phyloP scores from a whole-genome alignment of 208 protist species.

The Acanthamoeba comandoni region DNA sequence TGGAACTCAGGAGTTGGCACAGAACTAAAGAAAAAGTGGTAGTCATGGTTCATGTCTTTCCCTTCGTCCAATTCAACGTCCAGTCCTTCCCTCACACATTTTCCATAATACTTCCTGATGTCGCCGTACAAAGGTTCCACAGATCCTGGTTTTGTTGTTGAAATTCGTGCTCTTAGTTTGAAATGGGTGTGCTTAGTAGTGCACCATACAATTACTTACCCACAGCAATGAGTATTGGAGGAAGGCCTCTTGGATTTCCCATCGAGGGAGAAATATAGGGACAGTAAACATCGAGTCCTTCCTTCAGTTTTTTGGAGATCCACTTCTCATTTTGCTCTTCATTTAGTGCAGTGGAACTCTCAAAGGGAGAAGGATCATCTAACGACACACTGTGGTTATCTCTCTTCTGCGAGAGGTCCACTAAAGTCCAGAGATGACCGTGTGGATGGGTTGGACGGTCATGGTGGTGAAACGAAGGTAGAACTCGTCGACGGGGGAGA shows the following conservation, averaged over 20 bases:
- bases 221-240: background rate
- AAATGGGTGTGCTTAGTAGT: background rate
- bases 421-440: too few relatives aligned
- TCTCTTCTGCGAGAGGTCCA: too few relatives aligned
- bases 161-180: too few relatives aligned
- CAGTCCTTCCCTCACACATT: background rate
- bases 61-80: slow-evolving; percentile 1
- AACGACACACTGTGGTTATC: too few relatives aligned
- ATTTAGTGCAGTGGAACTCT: too few relatives aligned
- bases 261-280: slow-evolving; percentile 23
- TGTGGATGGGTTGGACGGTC: too few relatives aligned
- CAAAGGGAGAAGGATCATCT: too few relatives aligned
- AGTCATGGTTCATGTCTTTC: slow-evolving; percentile 63
- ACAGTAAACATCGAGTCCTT: slow-evolving; percentile 8
- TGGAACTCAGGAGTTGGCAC: too few relatives aligned
- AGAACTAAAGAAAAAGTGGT: slow-evolving; percentile 7
- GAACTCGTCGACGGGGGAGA: too few relatives aligned
- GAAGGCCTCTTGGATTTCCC: slow-evolving; percentile 16
- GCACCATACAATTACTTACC: background rate
- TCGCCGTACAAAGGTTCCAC: slow-evolving; percentile 26
- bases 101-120: slow-evolving; percentile 37
- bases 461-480: too few relatives aligned
- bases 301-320: background rate
- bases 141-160: too few relatives aligned
- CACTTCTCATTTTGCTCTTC: too few relatives aligned